A percentile compares a stretch with the other conserved stretches of the same genome.
These are phyloP conservation scores for Alternaria brassicicola DNA, from an alignment of 2,329 filamentous ascomycete species.

Conservation along the genomic window DNA sequence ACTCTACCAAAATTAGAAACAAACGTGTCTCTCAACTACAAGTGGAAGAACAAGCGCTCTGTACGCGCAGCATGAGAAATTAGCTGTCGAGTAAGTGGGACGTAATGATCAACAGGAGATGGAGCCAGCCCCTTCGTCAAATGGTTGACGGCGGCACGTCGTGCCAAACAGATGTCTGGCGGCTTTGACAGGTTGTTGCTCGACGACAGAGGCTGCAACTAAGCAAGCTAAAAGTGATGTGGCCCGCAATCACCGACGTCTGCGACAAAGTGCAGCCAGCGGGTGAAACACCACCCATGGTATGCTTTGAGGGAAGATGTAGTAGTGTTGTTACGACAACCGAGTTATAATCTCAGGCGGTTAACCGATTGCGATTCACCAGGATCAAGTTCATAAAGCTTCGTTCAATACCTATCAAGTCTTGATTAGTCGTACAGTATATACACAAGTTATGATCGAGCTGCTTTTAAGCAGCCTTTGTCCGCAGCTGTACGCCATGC, in stretches of 20 bases:
- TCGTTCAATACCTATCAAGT: neutral
- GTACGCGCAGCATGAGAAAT: neutral
- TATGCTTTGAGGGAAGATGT: neutral
- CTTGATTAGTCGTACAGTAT: slow-evolving; percentile 16
- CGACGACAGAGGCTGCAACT: neutral
- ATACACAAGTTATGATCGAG: neutral
- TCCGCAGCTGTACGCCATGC: slow-evolving; percentile 84
- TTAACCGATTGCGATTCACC: neutral
- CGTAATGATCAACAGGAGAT: neutral
- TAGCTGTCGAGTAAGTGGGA: neutral
- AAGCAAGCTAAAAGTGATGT: neutral
- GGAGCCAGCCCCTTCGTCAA: neutral
- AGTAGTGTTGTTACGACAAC: neutral
- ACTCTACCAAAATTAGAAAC: neutral
- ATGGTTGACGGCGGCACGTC: neutral
- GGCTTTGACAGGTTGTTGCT: neutral
- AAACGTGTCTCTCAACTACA: neutral
- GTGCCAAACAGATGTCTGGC: neutral
- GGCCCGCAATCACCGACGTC: neutral
- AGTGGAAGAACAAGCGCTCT: neutral
- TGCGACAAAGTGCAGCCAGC: neutral
- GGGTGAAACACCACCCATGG: neutral
- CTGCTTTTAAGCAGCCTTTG: slow-evolving; percentile 55
- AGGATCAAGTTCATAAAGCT: neutral
- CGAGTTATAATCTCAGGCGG: neutral